Percentiles rank a stretch among this genome's conserved stretches.
These are phyloP conservation scores for Dalbergia cochinchinensis DNA, from an alignment of 306 rosid genomes.

Conservation along the genomic window DNA sequence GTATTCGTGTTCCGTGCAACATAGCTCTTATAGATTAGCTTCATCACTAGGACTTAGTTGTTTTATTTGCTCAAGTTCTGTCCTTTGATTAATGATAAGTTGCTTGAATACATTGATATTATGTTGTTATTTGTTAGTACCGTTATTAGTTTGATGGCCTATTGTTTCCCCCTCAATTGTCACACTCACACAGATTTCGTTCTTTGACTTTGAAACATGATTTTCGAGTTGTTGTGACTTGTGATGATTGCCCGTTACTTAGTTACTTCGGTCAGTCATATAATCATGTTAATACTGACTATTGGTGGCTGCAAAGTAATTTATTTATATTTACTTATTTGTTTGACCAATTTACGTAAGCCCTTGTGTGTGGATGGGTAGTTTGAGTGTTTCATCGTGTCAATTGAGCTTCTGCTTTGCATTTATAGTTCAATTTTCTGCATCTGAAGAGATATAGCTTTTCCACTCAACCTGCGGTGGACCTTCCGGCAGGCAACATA, in stretches of 20 bases:
- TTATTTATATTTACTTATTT: neutral
- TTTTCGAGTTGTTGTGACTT: neutral
- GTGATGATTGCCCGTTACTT: neutral
- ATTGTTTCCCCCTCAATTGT: neutral
- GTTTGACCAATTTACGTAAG: neutral
- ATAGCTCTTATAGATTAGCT: neutral
- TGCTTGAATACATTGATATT: neutral
- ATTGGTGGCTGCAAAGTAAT: neutral
- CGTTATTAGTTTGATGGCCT: neutral
- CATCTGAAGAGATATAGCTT: slow-evolving; percentile 51
- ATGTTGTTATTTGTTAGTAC: neutral
- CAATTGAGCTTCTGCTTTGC: slow-evolving; percentile 24
- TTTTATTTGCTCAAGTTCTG: neutral
- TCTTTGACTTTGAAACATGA: neutral
- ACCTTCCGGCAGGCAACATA: slow-evolving; percentile 50
- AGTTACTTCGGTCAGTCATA: neutral
- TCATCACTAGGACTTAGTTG: neutral
- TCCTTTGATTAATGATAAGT: neutral
- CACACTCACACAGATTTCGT: neutral
- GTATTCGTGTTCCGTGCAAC: too few relatives aligned
- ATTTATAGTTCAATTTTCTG: slow-evolving; percentile 55
- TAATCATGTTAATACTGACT: neutral
- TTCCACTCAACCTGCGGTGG: slow-evolving; percentile 62
- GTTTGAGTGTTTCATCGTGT: neutral
- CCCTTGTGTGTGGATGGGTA: neutral